Evolutionary conservation across 352 stramenopile genomes (phyloP).

Genomic region (Phytopythium kandeliae): DNA sequence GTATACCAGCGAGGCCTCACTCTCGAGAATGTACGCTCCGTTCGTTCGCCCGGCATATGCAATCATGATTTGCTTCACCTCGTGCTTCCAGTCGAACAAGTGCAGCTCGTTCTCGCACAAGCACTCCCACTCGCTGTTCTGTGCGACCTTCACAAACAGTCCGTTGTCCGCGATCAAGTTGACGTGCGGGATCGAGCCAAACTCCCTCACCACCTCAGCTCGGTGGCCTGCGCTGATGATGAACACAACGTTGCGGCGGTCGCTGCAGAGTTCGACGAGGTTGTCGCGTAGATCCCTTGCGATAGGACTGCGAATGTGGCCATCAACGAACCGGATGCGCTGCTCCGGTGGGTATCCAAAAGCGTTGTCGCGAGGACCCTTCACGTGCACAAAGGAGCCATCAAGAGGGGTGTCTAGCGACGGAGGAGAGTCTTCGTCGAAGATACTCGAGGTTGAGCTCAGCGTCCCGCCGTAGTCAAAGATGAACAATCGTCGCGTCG

Average conservation of each 20-base stretch:
- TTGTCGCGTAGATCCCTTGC: slow-evolving; percentile 49
- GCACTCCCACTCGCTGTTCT: slow-evolving; percentile 42
- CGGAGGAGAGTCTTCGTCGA: slow-evolving; percentile 67
- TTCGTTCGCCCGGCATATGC: slow-evolving; percentile 96
- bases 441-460: slow-evolving; percentile 55
- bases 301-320: slow-evolving; percentile 61
- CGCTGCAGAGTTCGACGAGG: slow-evolving; percentile 42
- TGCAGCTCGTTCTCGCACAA: slow-evolving; percentile 43
- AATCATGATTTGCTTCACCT: slow-evolving; percentile 95
- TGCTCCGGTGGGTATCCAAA: slow-evolving; percentile 15
- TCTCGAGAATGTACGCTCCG: slow-evolving; percentile 96
- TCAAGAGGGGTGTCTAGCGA: slow-evolving; percentile 6
- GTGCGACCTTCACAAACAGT: slow-evolving; percentile 50
- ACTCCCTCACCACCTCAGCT: slow-evolving; percentile 52
- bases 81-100: slow-evolving; percentile 91
- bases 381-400: not conserved
- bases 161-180: slow-evolving; percentile 70
- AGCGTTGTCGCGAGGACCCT: slow-evolving; percentile 2
- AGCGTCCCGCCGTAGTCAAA: slow-evolving; percentile 98
- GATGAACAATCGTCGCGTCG: slow-evolving; percentile 87
- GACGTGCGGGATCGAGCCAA: slow-evolving; percentile 35
- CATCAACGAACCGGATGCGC: slow-evolving; percentile 53
- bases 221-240: slow-evolving; percentile 55
- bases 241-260: slow-evolving; percentile 67
- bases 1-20: slow-evolving; percentile 96